Base-by-base conservation (phyloP, 2,329 filamentous ascomycete genomes). In the Lasiodiplodia hormozganensis region DNA sequence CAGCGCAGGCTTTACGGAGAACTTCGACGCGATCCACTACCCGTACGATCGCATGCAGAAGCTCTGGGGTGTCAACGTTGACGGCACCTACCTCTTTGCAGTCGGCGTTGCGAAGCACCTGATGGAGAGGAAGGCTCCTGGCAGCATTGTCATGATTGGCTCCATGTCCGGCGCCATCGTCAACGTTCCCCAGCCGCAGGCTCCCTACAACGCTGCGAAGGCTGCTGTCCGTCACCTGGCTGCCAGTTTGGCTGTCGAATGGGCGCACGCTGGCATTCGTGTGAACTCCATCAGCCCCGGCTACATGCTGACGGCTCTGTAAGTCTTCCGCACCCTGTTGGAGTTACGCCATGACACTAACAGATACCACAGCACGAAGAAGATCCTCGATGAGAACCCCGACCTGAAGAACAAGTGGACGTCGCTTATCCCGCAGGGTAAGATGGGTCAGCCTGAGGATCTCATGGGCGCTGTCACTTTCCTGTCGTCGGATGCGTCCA, bases 241-340 rank as follows among this genome's bases (percentile, higher is more conserved):
- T 14, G 88, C 92, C 47, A 96, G 92, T 72, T 85, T 97, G 74
- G 94, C 94, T 43, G 94, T 97, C 62, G 96, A 98, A 81, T 98
- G 96, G 95, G 94, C 95, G 0, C 86, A 90, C 73, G 89, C 90
- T 47, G 90, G 90, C 73, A 97, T 98, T 76, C 89, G 95, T 43
- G 95, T 98, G 73, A 98, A 98, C 84, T 96, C 92, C 81, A 96
- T 98, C 78, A 94, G 91, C 36, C 95, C 95, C 0, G 95, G 96
- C 54, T 98, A 98, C 82, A 98, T 98, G 95, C 84, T 97, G 73
- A 97, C 95, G 18, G 92, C 94, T 69, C 83, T 97, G 92, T 95
- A 85, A 88, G 91, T 38, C 3, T 23, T 83, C 11, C 31, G 6
- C 10, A 0, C 21, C 4, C 12, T 4, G 7, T 10, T 10, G 8